Evolutionary conservation across 2,329 filamentous ascomycete genomes (phyloP).

Genomic region (Fusarium scirpi): DNA sequence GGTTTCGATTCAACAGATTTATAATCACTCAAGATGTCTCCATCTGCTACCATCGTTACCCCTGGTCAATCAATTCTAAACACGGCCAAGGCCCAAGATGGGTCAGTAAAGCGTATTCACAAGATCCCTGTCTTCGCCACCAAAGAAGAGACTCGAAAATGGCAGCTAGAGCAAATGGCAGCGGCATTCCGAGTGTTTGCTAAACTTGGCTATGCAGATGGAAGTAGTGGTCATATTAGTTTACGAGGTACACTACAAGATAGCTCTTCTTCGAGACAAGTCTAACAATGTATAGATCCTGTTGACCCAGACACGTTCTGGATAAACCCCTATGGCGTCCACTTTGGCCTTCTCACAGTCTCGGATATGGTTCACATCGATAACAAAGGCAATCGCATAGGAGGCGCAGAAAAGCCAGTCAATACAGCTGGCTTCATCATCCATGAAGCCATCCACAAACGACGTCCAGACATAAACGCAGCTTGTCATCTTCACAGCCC

Average conservation of each 20-base stretch:
- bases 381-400: conserved; percentile 67
- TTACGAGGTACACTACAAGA: conserved; percentile 42
- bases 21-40: conserved; percentile 19
- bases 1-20: not conserved
- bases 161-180: conserved; percentile 56
- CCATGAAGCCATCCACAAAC: conserved; percentile 73
- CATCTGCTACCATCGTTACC: conserved; percentile 15
- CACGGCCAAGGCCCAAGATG: conserved; percentile 18
- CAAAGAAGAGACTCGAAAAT: conserved; percentile 44
- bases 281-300: conserved; percentile 47
- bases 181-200: conserved; percentile 62
- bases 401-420: conserved; percentile 69
- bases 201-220: conserved; percentile 59
- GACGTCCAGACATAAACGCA: conserved; percentile 71
- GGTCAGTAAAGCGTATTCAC: conserved; percentile 34
- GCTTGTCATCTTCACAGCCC: conserved; percentile 75
- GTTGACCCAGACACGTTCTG: conserved; percentile 53
- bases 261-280: rapidly evolving
- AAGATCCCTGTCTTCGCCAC: conserved; percentile 37
- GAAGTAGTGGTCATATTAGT: conserved; percentile 61
- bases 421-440: conserved; percentile 78
- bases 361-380: conserved; percentile 76
- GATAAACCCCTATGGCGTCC: conserved; percentile 70
- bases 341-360: conserved; percentile 74
- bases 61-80: conserved; percentile 23